These are phyloP conservation scores for Exsudoporus floridanus DNA, from an alignment of 1,284 basidiomycete genomes.

Conservation along the genomic window DNA sequence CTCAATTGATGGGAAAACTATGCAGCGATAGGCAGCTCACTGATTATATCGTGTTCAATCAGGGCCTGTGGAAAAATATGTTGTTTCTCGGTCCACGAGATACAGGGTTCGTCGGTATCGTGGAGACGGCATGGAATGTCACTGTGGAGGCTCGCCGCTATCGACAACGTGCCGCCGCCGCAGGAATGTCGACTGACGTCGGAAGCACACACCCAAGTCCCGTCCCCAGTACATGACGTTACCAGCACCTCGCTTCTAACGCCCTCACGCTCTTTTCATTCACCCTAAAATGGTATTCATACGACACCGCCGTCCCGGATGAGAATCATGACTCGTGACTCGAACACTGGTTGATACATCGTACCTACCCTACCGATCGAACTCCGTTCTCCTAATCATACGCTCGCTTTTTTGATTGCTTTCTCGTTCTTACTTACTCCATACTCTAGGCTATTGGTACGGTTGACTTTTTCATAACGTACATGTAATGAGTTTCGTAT, in stretches of 20 bases:
- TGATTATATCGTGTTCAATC: conserved; percentile 36
- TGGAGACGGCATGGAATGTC: conserved; percentile 44
- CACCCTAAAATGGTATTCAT: conserved; percentile 21
- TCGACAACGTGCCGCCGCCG: conserved; percentile 21
- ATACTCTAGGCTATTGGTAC: conserved; percentile 14
- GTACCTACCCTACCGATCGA: conserved; percentile 10
- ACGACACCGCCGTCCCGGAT: conserved; percentile 25
- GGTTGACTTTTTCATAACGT: neutral
- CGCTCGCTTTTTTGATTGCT: conserved; percentile 4
- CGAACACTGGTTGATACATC: neutral
- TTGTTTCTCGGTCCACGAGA: conserved; percentile 41
- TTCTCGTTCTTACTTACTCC: conserved; percentile 2
- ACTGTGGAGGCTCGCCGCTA: conserved; percentile 42
- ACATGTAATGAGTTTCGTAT: no score
- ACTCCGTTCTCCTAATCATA: conserved; percentile 24
- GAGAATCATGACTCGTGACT: conserved; percentile 35
- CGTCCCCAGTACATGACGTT: conserved; percentile 19
- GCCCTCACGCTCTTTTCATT: conserved; percentile 25
- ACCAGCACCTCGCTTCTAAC: conserved; percentile 6
- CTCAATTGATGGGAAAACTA: conserved; percentile 38
- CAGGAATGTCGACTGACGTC: conserved; percentile 16
- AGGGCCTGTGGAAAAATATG: conserved; percentile 47
- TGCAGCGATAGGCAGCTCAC: conserved; percentile 35
- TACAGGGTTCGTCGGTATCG: conserved; percentile 36
- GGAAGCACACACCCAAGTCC: conserved; percentile 5